Base-by-base conservation (phyloP, 192 early-diverging fungal genomes). In the Backusella luteola region DNA sequence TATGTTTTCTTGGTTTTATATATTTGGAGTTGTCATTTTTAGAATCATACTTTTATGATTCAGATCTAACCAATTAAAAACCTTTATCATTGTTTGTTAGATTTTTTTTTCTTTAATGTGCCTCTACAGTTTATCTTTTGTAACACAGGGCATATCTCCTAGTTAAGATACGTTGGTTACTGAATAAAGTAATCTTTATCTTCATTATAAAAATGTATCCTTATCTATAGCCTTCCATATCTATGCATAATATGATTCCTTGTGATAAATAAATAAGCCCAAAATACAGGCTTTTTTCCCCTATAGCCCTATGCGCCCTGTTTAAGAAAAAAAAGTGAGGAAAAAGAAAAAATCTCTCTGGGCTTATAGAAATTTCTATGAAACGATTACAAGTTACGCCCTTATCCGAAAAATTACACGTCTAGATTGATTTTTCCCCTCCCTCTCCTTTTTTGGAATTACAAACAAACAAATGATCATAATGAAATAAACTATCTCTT, bases 191-290 rank as follows among this genome's bases (percentile, higher is more conserved):
- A 70, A 17, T 11, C 36, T 42, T 36, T 70, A 41, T 70, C 69
- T 41, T 17, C 69, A 42, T 42, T 36, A 21, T 41, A 70, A 41
- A 39, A 36, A 41, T 70, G 26, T 11, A 19, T 29, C 9, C 56
- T 63, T 63, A 63, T 73, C 56, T 66, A 74, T 26, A 74, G 66
- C 38, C 19, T 29, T 63, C 56, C 26, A 63, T 63, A 63, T 29
- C 23, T 29, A 29, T 29, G 59, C 66, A 73, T 67, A 21, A 73
- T 56, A 38, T 73, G 21, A 36, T 32, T 46, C 14, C 36, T 34
- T 63, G 21, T 29, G 21, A 63, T 63, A 63, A 63, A 63, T 63
- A 59, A 23, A 11, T 52, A 53, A 53, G 3, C 32, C 21, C 9
- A 63, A 29, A 29, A 4, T 29, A 29, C 12, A 29, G 2, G 2